Percentiles rank a stretch among this genome's conserved stretches.
Evolutionary conservation across 371 early-diverging fungal species (phyloP).

Genomic region (Mucor piriformis): DNA sequence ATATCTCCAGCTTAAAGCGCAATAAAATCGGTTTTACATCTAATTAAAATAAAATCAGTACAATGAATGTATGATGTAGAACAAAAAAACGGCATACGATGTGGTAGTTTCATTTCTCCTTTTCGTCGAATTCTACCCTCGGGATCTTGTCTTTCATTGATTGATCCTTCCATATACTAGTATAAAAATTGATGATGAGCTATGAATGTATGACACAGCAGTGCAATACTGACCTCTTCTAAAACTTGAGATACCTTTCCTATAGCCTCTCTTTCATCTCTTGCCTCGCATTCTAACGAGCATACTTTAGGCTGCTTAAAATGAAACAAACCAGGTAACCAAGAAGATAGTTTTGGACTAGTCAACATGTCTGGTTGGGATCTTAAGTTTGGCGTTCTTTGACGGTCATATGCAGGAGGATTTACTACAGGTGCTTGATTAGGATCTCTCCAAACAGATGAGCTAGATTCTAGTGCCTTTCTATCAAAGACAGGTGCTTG

Average conservation of each 20-base stretch:
- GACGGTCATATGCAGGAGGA: background rate
- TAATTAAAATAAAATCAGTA: background rate
- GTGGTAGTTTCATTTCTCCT: conserved; percentile 41
- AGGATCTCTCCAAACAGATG: conserved; percentile 27
- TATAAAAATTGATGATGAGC: too few relatives aligned
- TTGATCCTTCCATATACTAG: conserved; percentile 45
- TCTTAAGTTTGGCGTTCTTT: background rate
- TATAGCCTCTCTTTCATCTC: conserved; percentile 49
- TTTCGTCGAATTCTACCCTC: conserved; percentile 46
- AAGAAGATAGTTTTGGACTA: conserved; percentile 13
- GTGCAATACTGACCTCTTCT: conserved; percentile 37
- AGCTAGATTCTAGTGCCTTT: conserved; percentile 29
- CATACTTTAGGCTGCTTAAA: conserved; percentile 38
- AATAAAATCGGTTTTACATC: conserved; percentile 35
- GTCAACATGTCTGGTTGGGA: background rate
- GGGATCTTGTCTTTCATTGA: conserved; percentile 40
- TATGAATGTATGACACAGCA: too few relatives aligned
- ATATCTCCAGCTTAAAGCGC: conserved; percentile 42
- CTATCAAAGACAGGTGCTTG: conserved; percentile 16
- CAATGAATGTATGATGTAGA: background rate
- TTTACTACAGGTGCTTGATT: background rate
- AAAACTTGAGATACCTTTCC: conserved; percentile 47
- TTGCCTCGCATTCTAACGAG: conserved; percentile 46
- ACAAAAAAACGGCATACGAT: conserved; percentile 22
- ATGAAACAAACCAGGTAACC: conserved; percentile 25